Evolutionary conservation across 179 eudicot species (phyloP).

Genomic region (Silene vulgaris): DNA sequence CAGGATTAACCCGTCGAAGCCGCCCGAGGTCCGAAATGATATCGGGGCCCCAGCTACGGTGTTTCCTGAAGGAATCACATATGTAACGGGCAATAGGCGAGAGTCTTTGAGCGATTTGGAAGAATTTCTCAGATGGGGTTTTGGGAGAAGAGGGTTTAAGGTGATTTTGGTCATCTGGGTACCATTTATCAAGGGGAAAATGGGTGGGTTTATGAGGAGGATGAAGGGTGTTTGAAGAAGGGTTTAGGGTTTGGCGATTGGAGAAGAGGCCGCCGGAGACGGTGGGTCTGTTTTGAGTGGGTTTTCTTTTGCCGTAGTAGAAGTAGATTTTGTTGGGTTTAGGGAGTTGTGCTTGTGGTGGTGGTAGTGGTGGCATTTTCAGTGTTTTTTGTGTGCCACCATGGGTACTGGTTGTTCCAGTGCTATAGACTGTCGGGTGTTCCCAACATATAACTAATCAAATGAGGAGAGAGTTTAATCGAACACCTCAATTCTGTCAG

Average conservation of each 20-base stretch:
- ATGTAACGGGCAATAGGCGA: conserved; percentile 85
- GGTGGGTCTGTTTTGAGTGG: conserved; percentile 73
- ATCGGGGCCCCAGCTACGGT: conserved; percentile 56
- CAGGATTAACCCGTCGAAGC: conserved; percentile 77
- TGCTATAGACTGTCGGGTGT: too few relatives aligned
- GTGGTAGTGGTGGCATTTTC: conserved; percentile 27
- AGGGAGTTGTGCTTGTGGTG: conserved; percentile 43
- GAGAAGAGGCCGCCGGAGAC: conserved; percentile 82
- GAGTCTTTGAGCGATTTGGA: conserved; percentile 45
- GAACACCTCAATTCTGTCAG: too few relatives aligned
- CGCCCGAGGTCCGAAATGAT: conserved; percentile 59
- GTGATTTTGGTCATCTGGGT: conserved; percentile 39
- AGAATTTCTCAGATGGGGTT: conserved; percentile 54
- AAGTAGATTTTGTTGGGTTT: conserved; percentile 54
- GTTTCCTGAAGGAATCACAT: conserved; percentile 76
- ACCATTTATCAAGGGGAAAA: conserved; percentile 62
- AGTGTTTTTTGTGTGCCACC: too few relatives aligned
- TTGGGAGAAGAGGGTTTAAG: conserved; percentile 17
- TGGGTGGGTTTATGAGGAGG: conserved; percentile 23
- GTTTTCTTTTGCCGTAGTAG: conserved; percentile 79
- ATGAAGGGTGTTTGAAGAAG: conserved; percentile 17
- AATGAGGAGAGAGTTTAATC: too few relatives aligned
- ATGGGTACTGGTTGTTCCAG: too few relatives aligned
- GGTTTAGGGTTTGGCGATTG: conserved; percentile 62
- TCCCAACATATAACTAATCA: too few relatives aligned